Evolutionary conservation across 345 rosid species (phyloP).

Genomic region (Aurinia saxatilis): DNA sequence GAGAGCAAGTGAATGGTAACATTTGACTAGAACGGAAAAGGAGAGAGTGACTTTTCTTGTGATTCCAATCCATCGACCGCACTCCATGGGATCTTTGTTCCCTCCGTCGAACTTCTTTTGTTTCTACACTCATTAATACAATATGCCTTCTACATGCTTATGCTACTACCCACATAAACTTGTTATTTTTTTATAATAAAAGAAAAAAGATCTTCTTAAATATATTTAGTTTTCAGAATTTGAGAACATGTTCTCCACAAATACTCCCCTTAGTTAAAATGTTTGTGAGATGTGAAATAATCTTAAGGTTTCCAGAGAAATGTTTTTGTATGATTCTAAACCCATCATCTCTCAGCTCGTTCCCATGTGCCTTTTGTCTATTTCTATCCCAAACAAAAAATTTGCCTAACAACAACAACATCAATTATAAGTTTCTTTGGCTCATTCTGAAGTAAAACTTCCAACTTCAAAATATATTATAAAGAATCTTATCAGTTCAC

Average conservation of each 20-base stretch:
- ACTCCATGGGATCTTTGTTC: slow-evolving; percentile 29
- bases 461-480: not conserved
- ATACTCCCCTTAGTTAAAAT: no score
- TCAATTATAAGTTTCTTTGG: not conserved
- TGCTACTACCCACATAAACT: not conserved
- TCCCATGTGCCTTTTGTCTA: slow-evolving; percentile 17
- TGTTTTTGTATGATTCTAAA: not conserved
- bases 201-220: no score
- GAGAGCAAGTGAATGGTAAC: slow-evolving; percentile 17
- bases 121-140: slow-evolving; percentile 9
- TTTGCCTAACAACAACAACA: not conserved
- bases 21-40: slow-evolving; percentile 9
- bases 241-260: no score
- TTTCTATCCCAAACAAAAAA: not conserved
- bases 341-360: slow-evolving; percentile 11
- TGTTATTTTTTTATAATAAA: not conserved
- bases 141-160: not conserved
- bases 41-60: slow-evolving; percentile 9
- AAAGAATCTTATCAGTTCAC: not conserved
- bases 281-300: not conserved
- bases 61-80: slow-evolving; percentile 22
- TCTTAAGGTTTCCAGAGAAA: not conserved
- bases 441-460: not conserved
- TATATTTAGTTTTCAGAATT: no score
- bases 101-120: slow-evolving; percentile 15